Evolutionary conservation across 2,329 filamentous ascomycete species (phyloP).

Genomic region (Microsporum ferrugineum): DNA sequence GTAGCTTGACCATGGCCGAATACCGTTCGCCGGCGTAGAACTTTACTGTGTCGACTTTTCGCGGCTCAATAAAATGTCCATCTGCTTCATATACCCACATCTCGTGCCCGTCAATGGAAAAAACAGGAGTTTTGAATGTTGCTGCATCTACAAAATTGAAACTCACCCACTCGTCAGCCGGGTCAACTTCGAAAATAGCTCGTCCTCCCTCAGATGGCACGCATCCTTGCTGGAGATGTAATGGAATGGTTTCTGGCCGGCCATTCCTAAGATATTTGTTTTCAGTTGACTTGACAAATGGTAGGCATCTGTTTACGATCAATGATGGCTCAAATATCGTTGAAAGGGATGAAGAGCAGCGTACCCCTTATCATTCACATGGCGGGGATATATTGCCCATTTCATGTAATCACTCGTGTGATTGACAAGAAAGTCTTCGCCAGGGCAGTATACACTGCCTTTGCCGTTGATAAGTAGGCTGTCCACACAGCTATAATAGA

Average conservation of each 20-base stretch:
- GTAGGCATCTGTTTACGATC: conserved; percentile 17
- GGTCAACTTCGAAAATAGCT: neutral
- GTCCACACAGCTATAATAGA: conserved; percentile 38
- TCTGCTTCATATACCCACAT: conserved; percentile 37
- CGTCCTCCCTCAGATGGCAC: conserved; percentile 5
- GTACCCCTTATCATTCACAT: neutral
- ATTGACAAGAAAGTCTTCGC: conserved; percentile 15
- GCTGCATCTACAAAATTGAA: neutral
- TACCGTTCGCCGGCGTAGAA: conserved; percentile 32
- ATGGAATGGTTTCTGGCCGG: neutral
- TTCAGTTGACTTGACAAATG: conserved; percentile 1
- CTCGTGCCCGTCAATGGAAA: conserved; percentile 36
- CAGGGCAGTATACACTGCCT: conserved; percentile 44
- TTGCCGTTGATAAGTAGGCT: conserved; percentile 51
- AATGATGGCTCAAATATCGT: neutral
- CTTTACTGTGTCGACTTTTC: conserved; percentile 24
- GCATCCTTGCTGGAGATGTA: conserved; percentile 10
- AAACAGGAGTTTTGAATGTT: conserved; percentile 19
- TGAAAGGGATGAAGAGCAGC: neutral
- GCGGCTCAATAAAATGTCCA: conserved; percentile 34
- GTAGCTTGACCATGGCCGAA: conserved; percentile 28
- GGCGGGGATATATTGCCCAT: neutral
- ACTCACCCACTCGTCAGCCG: neutral
- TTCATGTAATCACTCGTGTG: neutral
- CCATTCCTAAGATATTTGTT: neutral